Percentiles rank a stretch among this genome's conserved stretches.
These are phyloP conservation scores for Penicillium fimorum DNA, from an alignment of 495 filamentous ascomycete species.

Conservation along the genomic window DNA sequence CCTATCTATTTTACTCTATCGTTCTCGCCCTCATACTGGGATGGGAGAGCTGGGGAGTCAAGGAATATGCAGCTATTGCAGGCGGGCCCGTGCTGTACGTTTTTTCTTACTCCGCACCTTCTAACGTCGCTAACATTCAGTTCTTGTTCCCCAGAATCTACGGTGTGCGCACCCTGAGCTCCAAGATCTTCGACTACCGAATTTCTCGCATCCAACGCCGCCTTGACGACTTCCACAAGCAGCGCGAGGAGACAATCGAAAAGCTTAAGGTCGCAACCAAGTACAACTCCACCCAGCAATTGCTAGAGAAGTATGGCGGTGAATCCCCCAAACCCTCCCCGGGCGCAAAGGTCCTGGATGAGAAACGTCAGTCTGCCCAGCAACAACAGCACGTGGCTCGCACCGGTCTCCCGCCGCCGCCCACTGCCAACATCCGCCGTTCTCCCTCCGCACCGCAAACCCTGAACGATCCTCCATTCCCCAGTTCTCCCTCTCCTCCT, in stretches of 20 bases:
- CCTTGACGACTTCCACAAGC: conserved; percentile 70
- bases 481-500: conserved; percentile 26
- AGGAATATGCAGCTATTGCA: conserved; percentile 72
- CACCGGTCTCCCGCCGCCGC: conserved; percentile 68
- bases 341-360: conserved; percentile 33
- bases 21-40: conserved; percentile 81
- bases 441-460: conserved; percentile 24
- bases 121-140: not conserved
- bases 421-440: conserved; percentile 78
- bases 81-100: conserved; percentile 77
- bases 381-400: conserved; percentile 36
- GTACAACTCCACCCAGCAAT: conserved; percentile 88
- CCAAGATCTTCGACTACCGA: conserved; percentile 77
- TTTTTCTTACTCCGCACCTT: not conserved
- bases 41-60: conserved; percentile 71
- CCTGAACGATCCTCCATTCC: conserved; percentile 16
- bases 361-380: conserved; percentile 24
- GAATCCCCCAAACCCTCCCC: conserved; percentile 49
- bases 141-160: conserved; percentile 56
- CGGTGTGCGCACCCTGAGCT: conserved; percentile 55
- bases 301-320: conserved; percentile 91
- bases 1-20: conserved; percentile 80
- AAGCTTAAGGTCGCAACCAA: conserved; percentile 92
- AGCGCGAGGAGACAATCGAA: conserved; percentile 83
- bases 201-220: conserved; percentile 62